Percentiles rank a stretch among this genome's conserved stretches.
These are phyloP conservation scores for Rhizopogon salebrosus DNA, from an alignment of 768 basidiomycete species.

Conservation along the genomic window DNA sequence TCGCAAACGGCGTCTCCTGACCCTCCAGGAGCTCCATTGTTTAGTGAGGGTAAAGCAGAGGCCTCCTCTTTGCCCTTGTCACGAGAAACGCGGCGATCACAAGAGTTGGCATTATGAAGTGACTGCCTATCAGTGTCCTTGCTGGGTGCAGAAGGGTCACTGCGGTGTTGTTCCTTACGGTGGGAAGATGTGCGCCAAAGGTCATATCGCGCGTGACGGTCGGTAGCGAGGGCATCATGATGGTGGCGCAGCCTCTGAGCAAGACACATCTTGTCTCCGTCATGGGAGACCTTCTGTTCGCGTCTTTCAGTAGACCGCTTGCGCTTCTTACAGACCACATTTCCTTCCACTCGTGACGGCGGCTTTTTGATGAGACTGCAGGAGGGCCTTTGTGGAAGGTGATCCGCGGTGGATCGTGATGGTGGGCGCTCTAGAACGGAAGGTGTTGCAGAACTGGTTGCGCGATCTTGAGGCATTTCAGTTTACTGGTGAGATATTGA, in stretches of 20 bases:
- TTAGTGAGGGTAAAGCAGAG: neutral
- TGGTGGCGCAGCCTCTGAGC: neutral
- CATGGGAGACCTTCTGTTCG: neutral
- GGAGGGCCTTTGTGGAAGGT: neutral
- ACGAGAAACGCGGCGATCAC: neutral
- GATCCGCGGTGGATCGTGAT: neutral
- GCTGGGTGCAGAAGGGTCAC: neutral
- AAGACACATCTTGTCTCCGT: neutral
- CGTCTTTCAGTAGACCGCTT: neutral
- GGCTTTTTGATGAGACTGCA: neutral
- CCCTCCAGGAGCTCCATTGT: neutral
- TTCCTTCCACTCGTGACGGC: neutral
- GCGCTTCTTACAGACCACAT: neutral
- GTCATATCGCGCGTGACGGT: neutral
- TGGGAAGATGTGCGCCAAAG: neutral
- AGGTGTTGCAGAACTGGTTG: neutral
- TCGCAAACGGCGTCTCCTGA: neutral
- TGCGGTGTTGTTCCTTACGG: neutral
- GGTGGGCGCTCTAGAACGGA: neutral
- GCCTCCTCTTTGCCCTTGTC: neutral
- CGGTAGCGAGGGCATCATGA: neutral
- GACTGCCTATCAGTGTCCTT: neutral
- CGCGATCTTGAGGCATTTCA: neutral
- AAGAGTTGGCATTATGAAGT: neutral
- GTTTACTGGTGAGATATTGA: neutral